Conservation (phyloP, 345 rosid genomes). For the Citrus unshiu region DNA sequence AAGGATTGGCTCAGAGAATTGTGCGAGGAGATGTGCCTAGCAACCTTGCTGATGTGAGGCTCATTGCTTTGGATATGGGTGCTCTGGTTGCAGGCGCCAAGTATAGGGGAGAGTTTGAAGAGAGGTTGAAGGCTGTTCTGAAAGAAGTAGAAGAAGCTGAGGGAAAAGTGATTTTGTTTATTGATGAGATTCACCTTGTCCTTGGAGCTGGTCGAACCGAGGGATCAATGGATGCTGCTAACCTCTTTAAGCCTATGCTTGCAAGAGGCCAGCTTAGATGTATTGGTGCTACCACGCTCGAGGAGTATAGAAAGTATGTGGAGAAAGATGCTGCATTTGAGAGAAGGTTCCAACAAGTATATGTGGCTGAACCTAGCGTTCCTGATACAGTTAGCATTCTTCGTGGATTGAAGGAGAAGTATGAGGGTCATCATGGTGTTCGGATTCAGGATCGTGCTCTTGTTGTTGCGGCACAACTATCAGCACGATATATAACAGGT, state of each 20-base stretch:
- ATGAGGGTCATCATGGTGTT: conserved; percentile 96
- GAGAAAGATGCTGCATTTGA: conserved; percentile 98
- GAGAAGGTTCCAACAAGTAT: conserved; percentile 90
- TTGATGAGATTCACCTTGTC: conserved; percentile 94
- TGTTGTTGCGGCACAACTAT: conserved; percentile 82
- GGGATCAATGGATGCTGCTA: conserved; percentile 98
- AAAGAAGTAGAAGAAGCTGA: conserved; percentile 95
- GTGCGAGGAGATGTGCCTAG: conserved; percentile 87
- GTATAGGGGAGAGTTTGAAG: conserved; percentile 88
- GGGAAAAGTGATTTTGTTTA: conserved; percentile 89
- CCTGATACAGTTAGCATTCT: conserved; percentile 77
- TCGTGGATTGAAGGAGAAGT: conserved; percentile 88
- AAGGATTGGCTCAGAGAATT: conserved; percentile 90
- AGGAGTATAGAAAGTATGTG: conserved; percentile 92
- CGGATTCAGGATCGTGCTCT: conserved; percentile 84
- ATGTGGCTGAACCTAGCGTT: conserved; percentile 92
- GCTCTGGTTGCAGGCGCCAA: conserved; percentile 85
- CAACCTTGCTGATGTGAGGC: conserved; percentile 79
- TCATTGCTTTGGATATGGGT: conserved; percentile 87
- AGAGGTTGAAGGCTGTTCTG: conserved; percentile 73
- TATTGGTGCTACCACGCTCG: conserved; percentile 89
- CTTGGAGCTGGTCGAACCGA: conserved; percentile 92
- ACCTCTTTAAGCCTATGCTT: conserved; percentile 91
- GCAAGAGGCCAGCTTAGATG: conserved; percentile 94
- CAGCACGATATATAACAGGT: conserved; percentile 90